Evolutionary conservation across 2,329 filamentous ascomycete genomes (phyloP).

Genomic region (Pseudocercospora eumusae): DNA sequence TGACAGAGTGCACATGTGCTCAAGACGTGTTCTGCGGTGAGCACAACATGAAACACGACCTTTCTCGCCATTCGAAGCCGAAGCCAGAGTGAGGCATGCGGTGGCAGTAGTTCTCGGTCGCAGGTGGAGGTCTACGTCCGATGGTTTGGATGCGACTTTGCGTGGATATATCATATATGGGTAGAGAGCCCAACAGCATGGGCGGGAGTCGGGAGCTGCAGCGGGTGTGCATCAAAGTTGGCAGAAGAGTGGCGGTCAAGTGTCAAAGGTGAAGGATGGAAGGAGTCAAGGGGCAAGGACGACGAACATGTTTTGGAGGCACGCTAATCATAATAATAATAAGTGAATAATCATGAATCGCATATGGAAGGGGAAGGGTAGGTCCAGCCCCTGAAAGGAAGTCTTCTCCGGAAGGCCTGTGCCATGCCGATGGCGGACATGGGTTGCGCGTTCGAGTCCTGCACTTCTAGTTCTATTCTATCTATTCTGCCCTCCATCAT

Average conservation of each 20-base stretch:
- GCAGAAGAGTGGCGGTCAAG: not conserved
- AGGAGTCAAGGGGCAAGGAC: not conserved
- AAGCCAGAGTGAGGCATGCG: too few species aligned
- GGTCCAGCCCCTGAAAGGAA: not conserved
- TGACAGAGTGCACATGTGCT: not conserved
- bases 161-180: not conserved
- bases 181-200: not conserved
- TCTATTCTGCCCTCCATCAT: not conserved
- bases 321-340: too few species aligned
- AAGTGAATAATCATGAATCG: slow-evolving; percentile 1
- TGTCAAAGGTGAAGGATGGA: slow-evolving; percentile 1
- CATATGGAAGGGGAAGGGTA: not conserved
- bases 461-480: too few species aligned
- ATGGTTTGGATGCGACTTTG: not conserved
- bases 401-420: not conserved
- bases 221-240: not conserved
- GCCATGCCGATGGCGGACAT: not conserved
- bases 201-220: not conserved
- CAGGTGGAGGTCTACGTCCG: not conserved
- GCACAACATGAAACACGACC: not conserved
- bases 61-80: too few species aligned
- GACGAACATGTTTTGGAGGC: slow-evolving; percentile 6
- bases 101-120: not conserved
- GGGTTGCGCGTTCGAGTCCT: not conserved
- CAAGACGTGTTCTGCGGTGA: not conserved